phyloP scores from a whole-genome alignment of 1,284 basidiomycete species.

The Pterulicium gracile region DNA sequence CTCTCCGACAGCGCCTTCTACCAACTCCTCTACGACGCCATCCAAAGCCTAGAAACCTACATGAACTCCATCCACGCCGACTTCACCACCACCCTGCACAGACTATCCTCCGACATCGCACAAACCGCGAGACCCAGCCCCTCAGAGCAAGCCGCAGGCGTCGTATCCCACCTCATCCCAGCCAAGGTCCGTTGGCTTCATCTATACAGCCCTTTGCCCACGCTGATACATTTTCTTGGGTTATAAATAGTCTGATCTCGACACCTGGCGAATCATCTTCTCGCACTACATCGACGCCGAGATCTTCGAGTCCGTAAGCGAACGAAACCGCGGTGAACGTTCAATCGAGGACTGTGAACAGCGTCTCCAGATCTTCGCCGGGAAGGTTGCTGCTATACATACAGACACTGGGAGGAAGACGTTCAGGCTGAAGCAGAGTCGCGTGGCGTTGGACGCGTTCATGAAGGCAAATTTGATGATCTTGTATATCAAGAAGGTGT shows the following conservation, averaged over 20 bases:
- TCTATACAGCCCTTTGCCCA: slow-evolving; percentile 10
- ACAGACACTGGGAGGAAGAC: slow-evolving; percentile 41
- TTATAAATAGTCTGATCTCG: slow-evolving; percentile 56
- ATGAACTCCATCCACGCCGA: slow-evolving; percentile 49
- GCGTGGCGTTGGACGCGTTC: slow-evolving; percentile 68
- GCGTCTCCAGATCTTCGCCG: slow-evolving; percentile 62
- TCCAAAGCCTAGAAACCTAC: slow-evolving; percentile 60
- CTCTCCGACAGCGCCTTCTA: slow-evolving; percentile 79
- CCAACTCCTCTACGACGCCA: slow-evolving; percentile 61
- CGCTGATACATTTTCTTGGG: slow-evolving; percentile 10
- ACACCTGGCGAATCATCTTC: slow-evolving; percentile 89
- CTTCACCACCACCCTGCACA: slow-evolving; percentile 53
- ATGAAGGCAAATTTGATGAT: slow-evolving; percentile 75
- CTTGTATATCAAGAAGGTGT: slow-evolving; percentile 76
- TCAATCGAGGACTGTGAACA: slow-evolving; percentile 65
- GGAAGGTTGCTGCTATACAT: slow-evolving; percentile 52
- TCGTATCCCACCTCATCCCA: slow-evolving; percentile 7
- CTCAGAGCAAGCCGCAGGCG: slow-evolving; percentile 20
- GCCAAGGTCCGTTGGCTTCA: slow-evolving; percentile 20
- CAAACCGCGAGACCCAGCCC: slow-evolving; percentile 50
- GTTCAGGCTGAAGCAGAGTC: slow-evolving; percentile 54
- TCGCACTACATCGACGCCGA: slow-evolving; percentile 80
- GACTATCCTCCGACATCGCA: slow-evolving; percentile 53
- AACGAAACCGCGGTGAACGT: slow-evolving; percentile 67
- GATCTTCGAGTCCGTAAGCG: slow-evolving; percentile 77